A percentile compares a stretch with the other conserved stretches of the same genome.
phyloP scores from a whole-genome alignment of 169 alveolate genomes.

The Theileria equi region DNA sequence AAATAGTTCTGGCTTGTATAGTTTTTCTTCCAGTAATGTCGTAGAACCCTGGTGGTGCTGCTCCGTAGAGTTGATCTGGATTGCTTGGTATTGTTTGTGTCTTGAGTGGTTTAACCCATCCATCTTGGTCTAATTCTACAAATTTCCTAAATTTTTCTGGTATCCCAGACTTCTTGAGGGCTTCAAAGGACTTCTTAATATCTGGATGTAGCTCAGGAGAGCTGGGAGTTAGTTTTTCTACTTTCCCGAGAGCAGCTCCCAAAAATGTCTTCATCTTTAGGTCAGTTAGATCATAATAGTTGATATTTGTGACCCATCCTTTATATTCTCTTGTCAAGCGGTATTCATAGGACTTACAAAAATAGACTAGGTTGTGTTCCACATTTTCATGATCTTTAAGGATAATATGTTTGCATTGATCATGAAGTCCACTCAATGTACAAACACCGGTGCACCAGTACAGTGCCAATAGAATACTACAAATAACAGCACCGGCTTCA shows the following conservation, averaged over 20 bases:
- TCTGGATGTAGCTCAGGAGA: constrained; percentile 39
- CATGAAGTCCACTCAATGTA: constrained; percentile 65
- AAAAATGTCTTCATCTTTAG: constrained; percentile 68
- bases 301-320: constrained; percentile 87
- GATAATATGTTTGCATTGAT: constrained; percentile 68
- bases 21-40: constrained; percentile 82
- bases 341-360: constrained; percentile 84
- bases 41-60: constrained; percentile 64
- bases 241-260: constrained; percentile 81
- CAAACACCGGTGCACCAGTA: constrained; percentile 83
- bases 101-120: constrained; percentile 64
- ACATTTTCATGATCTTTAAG: constrained; percentile 22
- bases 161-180: constrained; percentile 39
- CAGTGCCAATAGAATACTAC: constrained; percentile 79
- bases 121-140: constrained; percentile 53
- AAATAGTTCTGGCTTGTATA: constrained; percentile 82
- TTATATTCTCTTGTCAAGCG: constrained; percentile 66
- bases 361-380: constrained; percentile 64
- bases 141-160: constrained; percentile 24
- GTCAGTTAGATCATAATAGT: constrained; percentile 75
- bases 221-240: constrained; percentile 30
- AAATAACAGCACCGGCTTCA: constrained; percentile 83
- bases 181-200: constrained; percentile 20
- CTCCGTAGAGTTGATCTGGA: constrained; percentile 55
- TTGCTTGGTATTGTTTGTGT: background rate